Evolutionary conservation across 2,329 filamentous ascomycete genomes (phyloP).

Genomic region (Aspergillus clavatus): DNA sequence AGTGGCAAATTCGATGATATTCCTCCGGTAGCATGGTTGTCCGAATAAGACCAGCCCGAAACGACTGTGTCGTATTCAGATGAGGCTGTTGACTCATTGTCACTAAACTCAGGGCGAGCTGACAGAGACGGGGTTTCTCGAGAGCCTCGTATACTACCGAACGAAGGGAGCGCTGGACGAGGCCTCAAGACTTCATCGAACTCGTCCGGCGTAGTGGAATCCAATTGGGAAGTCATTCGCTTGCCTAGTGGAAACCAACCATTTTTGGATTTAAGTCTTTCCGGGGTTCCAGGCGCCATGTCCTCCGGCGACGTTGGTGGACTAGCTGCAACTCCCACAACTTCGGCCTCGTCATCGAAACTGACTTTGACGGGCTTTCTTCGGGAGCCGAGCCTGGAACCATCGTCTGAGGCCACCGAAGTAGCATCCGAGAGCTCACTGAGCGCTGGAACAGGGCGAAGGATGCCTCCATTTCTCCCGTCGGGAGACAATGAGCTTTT

Average conservation of each 20-base stretch:
- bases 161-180: constrained; percentile 55
- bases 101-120: constrained; percentile 21
- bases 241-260: constrained; percentile 36
- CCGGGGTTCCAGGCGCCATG: constrained; percentile 31
- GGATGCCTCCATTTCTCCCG: constrained; percentile 18
- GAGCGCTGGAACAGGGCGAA: constrained; percentile 31
- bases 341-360: constrained; percentile 57
- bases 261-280: constrained; percentile 28
- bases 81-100: constrained; percentile 30
- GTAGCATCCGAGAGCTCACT: constrained; percentile 56
- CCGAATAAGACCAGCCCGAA: constrained; percentile 39
- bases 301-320: constrained; percentile 40
- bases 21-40: constrained; percentile 49
- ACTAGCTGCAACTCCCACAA: constrained; percentile 44
- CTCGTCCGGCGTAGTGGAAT: constrained; percentile 42
- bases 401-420: constrained; percentile 47
- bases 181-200: constrained; percentile 55
- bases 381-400: constrained; percentile 37
- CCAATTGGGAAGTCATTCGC: constrained; percentile 24
- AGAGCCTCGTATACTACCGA: constrained; percentile 57
- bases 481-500: constrained; percentile 39
- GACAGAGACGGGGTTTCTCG: constrained; percentile 26
- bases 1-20: constrained; percentile 43
- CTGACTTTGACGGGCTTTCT: constrained; percentile 60
- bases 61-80: constrained; percentile 44